phyloP scores from a whole-genome alignment of 31 red algal species.

The Odonthalia washingtoniensis region DNA sequence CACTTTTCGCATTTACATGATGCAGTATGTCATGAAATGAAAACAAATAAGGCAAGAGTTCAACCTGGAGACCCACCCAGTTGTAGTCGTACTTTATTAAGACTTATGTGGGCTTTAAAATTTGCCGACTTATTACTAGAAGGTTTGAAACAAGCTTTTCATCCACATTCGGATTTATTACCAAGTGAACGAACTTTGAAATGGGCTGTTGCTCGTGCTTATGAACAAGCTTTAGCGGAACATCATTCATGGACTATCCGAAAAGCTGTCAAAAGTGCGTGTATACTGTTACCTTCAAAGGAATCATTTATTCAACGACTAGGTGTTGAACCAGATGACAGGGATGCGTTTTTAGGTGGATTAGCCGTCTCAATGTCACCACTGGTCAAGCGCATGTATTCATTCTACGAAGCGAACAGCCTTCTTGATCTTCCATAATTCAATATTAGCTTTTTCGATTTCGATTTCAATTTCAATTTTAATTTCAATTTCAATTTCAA shows the following conservation, averaged over 20 bases:
- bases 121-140: constrained; percentile 80
- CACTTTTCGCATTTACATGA: constrained; percentile 36
- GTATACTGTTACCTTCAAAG: constrained; percentile 84
- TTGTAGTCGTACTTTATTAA: constrained; percentile 69
- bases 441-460: no score
- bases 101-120: constrained; percentile 87
- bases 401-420: constrained; percentile 73
- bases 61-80: constrained; percentile 24
- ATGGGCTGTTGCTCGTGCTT: constrained; percentile 75
- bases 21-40: constrained; percentile 50
- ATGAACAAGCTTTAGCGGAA: constrained; percentile 82
- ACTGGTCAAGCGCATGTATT: constrained; percentile 80
- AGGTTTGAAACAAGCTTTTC: constrained; percentile 61
- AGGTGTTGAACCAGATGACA: constrained; percentile 59
- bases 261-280: constrained; percentile 78
- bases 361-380: constrained; percentile 63
- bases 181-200: constrained; percentile 56
- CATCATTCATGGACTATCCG: constrained; percentile 89
- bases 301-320: constrained; percentile 79
- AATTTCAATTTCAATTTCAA: no score
- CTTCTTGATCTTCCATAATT: constrained; percentile 81
- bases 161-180: not conserved
- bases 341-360: constrained; percentile 71
- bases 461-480: no score
- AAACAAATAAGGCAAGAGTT: not conserved